Evolutionary conservation across 1,284 basidiomycete genomes (phyloP), one percentile per base, ranked within the genome.

Genomic region (Ustilago trichophora): DNA sequence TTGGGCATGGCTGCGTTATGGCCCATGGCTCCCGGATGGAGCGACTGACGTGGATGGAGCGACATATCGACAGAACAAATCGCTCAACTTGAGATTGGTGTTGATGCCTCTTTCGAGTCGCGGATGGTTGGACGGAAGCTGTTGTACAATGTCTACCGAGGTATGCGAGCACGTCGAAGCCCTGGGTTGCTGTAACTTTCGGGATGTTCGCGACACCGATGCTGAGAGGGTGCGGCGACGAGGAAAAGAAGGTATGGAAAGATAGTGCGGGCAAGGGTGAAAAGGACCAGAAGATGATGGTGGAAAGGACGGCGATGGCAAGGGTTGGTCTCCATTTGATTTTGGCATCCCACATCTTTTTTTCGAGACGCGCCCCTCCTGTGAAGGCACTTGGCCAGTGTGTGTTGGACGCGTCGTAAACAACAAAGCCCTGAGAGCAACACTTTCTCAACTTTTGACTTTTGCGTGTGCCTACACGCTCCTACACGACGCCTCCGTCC

Each of bases 41-140:
- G 62, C 54, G 67, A 70, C 47, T 70, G 67, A 3, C 67, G 56
- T 21, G 62, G 53, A 53, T 65, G 67, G 9, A 60, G 52, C 19
- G 60, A 70, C 67, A 70, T 70, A 32, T 6, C 19, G 32, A 22
- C 31, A 18, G 22, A 19, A 9, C n/a, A 5, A n/a, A 9, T 9
- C n/a, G 33, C n/a, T 38, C 41, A 19, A 18, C 21, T 7, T n/a
- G 31, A 32, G 19, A 21, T 19, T 21, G 21, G 24, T 22, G 15
- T 18, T 6, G 31, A 29, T 22, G 41, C 18, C 13, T 37, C 11
- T 43, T 24, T n/a, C 12, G 18, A 12, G n/a, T n/a, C 27, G 6
- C 12, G 13, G 13, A 29, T 29, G 27, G 27, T 29, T 29, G 27
- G n/a, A n/a, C n/a, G n/a, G n/a, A n/a, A n/a, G n/a, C n/a, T n/a